These are phyloP conservation scores for Quercus phellos DNA, from an alignment of 331 rosid genomes.

Conservation along the genomic window DNA sequence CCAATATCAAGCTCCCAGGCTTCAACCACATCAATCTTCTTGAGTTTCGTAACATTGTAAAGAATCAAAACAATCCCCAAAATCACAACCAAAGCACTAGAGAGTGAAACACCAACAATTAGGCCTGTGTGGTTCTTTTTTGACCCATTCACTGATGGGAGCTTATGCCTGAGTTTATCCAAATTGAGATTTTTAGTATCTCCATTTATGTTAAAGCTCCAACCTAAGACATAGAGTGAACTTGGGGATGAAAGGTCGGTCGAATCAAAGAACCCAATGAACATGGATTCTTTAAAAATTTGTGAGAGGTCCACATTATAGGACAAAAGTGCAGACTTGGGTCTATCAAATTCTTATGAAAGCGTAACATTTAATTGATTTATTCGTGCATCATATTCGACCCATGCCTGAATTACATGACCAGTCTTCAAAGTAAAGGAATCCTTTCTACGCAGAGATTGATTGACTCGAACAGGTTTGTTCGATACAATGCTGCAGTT, in stretches of 20 bases:
- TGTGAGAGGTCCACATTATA: no score
- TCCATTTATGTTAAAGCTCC: conserved; percentile 60
- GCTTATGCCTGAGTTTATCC: neutral
- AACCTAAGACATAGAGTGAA: conserved; percentile 49
- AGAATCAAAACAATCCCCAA: neutral
- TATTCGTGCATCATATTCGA: conserved; percentile 37
- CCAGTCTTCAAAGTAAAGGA: conserved; percentile 44
- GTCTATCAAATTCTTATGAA: conserved; percentile 39
- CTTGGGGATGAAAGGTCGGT: conserved; percentile 46
- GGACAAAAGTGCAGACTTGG: neutral
- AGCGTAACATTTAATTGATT: conserved; percentile 40
- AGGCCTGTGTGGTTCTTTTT: neutral
- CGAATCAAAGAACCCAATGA: conserved; percentile 20
- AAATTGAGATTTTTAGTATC: conserved; percentile 33
- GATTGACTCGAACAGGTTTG: conserved; percentile 29
- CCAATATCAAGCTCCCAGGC: conserved; percentile 66
- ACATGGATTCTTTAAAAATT: no score
- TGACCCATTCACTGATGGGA: neutral
- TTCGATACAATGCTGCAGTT: conserved; percentile 22
- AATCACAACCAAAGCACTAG: neutral
- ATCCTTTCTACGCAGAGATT: conserved; percentile 4
- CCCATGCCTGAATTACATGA: conserved; percentile 48
- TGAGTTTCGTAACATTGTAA: conserved; percentile 22
- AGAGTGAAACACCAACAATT: neutral
- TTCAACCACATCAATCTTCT: conserved; percentile 41